phyloP scores from a whole-genome alignment of 441 rosid genomes.

The Flueggea neowawraea region DNA sequence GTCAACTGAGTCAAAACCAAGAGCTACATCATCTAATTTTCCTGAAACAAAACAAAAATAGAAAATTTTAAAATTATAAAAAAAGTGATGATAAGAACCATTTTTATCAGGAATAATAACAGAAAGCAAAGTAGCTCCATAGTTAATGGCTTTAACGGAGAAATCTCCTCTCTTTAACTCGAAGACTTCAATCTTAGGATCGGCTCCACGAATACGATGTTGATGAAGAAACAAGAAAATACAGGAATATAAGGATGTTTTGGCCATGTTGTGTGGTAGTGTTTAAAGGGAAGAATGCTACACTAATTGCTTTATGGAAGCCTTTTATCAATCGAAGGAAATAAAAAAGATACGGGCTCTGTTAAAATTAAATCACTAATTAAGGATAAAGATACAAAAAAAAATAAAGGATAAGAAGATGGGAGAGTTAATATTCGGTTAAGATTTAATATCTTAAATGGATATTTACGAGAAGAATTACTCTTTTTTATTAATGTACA shows the following conservation, averaged over 20 bases:
- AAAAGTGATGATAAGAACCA: conserved; percentile 23
- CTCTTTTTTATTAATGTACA: too few species aligned
- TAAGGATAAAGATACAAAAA: too few species aligned
- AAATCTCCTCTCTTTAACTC: conserved; percentile 49
- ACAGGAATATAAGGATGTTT: neutral
- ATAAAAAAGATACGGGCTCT: too few species aligned
- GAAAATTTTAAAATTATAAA: neutral
- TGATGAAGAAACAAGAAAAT: conserved; percentile 4
- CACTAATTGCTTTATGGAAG: too few species aligned
- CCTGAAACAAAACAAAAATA: conserved; percentile 19
- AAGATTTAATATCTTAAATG: too few species aligned
- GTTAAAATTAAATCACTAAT: too few species aligned
- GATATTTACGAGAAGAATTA: too few species aligned
- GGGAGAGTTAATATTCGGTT: too few species aligned
- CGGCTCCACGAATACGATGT: conserved; percentile 7
- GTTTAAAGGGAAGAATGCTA: too few species aligned
- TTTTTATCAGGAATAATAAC: conserved; percentile 54
- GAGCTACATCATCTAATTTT: conserved; percentile 47
- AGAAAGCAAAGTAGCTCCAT: conserved; percentile 77
- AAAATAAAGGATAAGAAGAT: too few species aligned
- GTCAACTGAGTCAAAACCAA: conserved; percentile 38
- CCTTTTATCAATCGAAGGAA: too few species aligned
- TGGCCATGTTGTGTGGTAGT: neutral
- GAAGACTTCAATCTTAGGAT: conserved; percentile 30
- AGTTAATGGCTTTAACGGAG: conserved; percentile 57